Evolutionary conservation across 2,329 filamentous ascomycete genomes (phyloP).

Genomic region (Fusarium armeniacum): DNA sequence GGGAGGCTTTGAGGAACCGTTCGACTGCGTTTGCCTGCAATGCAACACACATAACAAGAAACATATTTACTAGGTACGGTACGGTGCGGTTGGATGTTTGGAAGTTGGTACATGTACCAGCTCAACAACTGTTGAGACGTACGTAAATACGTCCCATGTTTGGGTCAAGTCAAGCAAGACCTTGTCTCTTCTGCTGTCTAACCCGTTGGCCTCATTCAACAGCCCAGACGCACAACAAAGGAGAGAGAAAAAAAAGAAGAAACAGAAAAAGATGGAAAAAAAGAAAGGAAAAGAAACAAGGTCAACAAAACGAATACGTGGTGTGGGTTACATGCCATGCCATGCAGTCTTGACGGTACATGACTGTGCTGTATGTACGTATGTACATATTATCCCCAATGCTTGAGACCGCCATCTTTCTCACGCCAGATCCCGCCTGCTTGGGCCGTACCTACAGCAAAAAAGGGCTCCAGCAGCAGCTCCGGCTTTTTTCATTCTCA

Average conservation of each 20-base stretch:
- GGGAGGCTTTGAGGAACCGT: slow-evolving; percentile 27
- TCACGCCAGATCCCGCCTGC: slow-evolving; percentile 49
- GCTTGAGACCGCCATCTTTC: slow-evolving; percentile 35
- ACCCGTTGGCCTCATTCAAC: slow-evolving; percentile 19
- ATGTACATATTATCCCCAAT: not conserved
- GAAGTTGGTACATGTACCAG: slow-evolving; percentile 1
- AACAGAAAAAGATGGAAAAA: not conserved
- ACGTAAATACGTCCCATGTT: not conserved
- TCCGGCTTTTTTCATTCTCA: not conserved
- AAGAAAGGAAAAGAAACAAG: not conserved
- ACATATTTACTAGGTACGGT: slow-evolving; percentile 3
- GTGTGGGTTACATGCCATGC: slow-evolving; percentile 24
- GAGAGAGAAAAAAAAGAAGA: not conserved
- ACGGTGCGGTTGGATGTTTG: not conserved
- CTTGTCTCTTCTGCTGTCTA: slow-evolving; percentile 17
- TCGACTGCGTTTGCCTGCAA: slow-evolving; percentile 33
- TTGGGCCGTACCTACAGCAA: slow-evolving; percentile 49
- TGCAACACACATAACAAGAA: slow-evolving; percentile 36
- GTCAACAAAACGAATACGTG: slow-evolving; percentile 30
- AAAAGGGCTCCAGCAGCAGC: slow-evolving; percentile 21
- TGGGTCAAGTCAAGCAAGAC: slow-evolving; percentile 5
- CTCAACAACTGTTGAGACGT: not conserved
- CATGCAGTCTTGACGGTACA: slow-evolving; percentile 11
- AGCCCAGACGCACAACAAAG: slow-evolving; percentile 1
- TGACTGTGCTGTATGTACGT: not conserved